Base-by-base conservation (phyloP, 805 yeast genomes). In the Zygoascus biomembranicola region DNA sequence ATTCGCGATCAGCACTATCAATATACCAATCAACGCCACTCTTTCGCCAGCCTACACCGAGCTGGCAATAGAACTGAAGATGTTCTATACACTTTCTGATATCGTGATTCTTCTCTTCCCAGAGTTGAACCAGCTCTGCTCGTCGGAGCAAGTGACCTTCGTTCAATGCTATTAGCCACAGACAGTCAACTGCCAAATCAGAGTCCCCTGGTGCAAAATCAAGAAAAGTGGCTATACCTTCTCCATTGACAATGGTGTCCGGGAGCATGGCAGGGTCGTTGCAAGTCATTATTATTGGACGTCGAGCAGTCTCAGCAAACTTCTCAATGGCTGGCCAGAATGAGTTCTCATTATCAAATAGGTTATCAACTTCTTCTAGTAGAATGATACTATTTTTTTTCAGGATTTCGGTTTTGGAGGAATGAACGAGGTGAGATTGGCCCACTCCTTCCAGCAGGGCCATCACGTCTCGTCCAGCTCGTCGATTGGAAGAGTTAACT, bases 281-380 rank as follows among this genome's bases (percentile, higher is more conserved):
- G 28, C 90, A 85, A 0, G 90, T 84, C 13, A 88, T 57, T 1
- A 87, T 75, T 0, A 88, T 75, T 0, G 96, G 96, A 52, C 90
- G 70, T 58, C 87, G 73, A 0, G 88, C 76, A 16, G 77, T 75
- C 39, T 74, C 73, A 42, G 89, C 67, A 13, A 87, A 73, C 49
- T 80, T 83, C 47, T 77, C 78, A 2, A 89, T 74, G 1, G 84
- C 81, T 0, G 74, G 63, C 97, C 97, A 94, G 63, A 92, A 90
- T 1, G 81, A 81, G 53, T 78, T 80, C 61, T 94, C 98, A 43
- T 77, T 80, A 52, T 81, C 88, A 61, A 85, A 88, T 18, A 90
- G 66, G 10, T 87, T 73, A 64, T 92, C 96, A 43, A 87, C 90
- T 61, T 92, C 97, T 60, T 90, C 96, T 54, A 92, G 74, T 35